Evolutionary conservation across 1,284 basidiomycete genomes (phyloP).

Genomic region (Cerioporus squamosus): DNA sequence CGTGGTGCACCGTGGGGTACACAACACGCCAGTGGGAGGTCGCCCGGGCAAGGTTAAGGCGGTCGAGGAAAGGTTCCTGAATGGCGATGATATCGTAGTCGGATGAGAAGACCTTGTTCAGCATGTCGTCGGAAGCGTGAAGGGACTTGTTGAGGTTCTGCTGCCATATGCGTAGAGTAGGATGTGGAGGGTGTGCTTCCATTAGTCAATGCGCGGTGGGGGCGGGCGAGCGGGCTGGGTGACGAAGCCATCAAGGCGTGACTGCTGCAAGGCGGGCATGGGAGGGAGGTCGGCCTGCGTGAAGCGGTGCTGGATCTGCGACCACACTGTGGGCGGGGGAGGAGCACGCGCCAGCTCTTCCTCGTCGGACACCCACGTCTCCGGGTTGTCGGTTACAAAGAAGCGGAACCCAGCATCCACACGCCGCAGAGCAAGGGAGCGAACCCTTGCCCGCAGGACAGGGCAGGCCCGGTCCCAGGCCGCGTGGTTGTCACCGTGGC

Average conservation of each 20-base stretch:
- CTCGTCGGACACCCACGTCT: conserved; percentile 14
- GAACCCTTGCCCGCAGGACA: neutral
- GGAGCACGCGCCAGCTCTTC: conserved; percentile 7
- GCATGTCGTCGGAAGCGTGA: conserved; percentile 27
- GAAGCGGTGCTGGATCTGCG: neutral
- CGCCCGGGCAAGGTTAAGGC: conserved; percentile 15
- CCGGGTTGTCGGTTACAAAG: conserved; percentile 16
- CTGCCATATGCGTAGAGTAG: conserved; percentile 28
- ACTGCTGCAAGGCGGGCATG: neutral
- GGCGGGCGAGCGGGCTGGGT: neutral
- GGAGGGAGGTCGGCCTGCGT: neutral
- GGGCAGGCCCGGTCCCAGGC: conserved; percentile 22
- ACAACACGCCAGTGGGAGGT: conserved; percentile 30
- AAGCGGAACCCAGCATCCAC: conserved; percentile 15
- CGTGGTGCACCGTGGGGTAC: conserved; percentile 30
- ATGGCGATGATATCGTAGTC: conserved; percentile 35
- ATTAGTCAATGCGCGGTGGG: neutral
- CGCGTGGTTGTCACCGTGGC: conserved; percentile 9
- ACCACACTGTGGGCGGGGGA: conserved; percentile 1
- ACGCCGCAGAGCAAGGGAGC: neutral
- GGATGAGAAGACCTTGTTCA: conserved; percentile 20
- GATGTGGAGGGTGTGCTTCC: neutral
- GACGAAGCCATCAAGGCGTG: neutral
- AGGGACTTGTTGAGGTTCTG: conserved; percentile 35
- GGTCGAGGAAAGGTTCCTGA: conserved; percentile 40